Conservation (phyloP, 129 eudicot species). For the Lactuca sativa region DNA sequence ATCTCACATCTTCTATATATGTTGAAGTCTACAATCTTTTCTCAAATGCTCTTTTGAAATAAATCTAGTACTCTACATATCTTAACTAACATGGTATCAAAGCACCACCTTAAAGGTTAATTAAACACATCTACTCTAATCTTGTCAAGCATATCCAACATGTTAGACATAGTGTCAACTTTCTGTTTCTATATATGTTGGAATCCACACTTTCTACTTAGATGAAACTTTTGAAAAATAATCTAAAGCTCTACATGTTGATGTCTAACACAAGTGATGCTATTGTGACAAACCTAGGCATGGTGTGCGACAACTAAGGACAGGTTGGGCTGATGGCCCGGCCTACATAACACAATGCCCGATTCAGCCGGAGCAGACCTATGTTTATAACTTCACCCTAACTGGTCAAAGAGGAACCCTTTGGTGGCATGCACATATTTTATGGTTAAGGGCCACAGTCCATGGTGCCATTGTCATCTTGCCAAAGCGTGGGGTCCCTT, state of each 20-base stretch:
- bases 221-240: too few relatives aligned
- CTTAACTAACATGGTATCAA: too few relatives aligned
- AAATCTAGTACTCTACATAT: not conserved
- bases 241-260: not conserved
- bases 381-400: conserved; percentile 63
- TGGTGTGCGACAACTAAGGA: conserved; percentile 71
- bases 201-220: too few relatives aligned
- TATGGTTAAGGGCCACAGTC: conserved; percentile 86
- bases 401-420: conserved; percentile 90
- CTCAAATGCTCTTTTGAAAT: too few relatives aligned
- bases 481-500: conserved; percentile 72
- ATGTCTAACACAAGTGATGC: not conserved
- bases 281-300: conserved; percentile 50
- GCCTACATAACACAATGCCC: conserved; percentile 95
- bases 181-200: too few relatives aligned
- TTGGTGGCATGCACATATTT: conserved; percentile 85
- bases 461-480: conserved; percentile 83
- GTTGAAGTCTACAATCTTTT: not conserved
- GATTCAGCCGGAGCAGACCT: conserved; percentile 63
- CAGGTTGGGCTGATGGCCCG: conserved; percentile 96
- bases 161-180: too few relatives aligned
- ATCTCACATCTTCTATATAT: not conserved
- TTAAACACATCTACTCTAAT: too few relatives aligned
- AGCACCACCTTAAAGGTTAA: too few relatives aligned
- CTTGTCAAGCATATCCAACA: too few relatives aligned